Base-by-base conservation (phyloP, 768 basidiomycete species). In the Kwoniella mangroviensis region DNA sequence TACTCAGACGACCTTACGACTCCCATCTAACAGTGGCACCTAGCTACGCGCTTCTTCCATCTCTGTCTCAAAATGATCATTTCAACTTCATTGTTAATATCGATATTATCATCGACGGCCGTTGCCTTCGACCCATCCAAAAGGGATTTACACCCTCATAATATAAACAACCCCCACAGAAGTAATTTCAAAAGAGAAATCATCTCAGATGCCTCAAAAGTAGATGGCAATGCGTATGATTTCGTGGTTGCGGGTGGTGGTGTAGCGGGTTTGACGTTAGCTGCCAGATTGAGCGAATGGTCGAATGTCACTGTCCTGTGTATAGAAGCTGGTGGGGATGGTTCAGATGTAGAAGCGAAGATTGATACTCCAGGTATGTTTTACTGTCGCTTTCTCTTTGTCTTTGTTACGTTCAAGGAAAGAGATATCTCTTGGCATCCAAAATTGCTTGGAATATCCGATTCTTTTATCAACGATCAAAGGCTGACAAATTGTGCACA, bases 191-290 rank as follows among this genome's bases (percentile, higher is more conserved):
- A 69, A 21, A 43, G 75, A 49, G 40, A 69, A 42, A 71, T 81
- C 56, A 77, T 76, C 3, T 51, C 45, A 9, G 69, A 75, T 40
- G 68, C 74, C 2, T n/a, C 72, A 2, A 24, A 45, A n/a, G 74
- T 76, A 19, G 52, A 67, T 45, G 76, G 72, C 15, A 43, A 40
- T 12, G 34, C 69, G 5, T 81, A 75, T 58, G 89, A 89, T 81
- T 89, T 87, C 73, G 84, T 90, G 68, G 84, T 87, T 73, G 84
- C 83, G 17, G 86, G 86, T 45, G 86, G 87, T 40, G 86, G 86
- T 42, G 83, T 85, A 21, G 86, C 86, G 6, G 87, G 87, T 49
- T 83, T 87, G 62, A 85, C 85, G 17, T 73, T 87, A 41, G 86
- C 86, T 4, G 75, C 84, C 19, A 83, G 87, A 58, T 79, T 88